phyloP scores from a whole-genome alignment of 306 rosid species.

The Pterocarpus santalinus region DNA sequence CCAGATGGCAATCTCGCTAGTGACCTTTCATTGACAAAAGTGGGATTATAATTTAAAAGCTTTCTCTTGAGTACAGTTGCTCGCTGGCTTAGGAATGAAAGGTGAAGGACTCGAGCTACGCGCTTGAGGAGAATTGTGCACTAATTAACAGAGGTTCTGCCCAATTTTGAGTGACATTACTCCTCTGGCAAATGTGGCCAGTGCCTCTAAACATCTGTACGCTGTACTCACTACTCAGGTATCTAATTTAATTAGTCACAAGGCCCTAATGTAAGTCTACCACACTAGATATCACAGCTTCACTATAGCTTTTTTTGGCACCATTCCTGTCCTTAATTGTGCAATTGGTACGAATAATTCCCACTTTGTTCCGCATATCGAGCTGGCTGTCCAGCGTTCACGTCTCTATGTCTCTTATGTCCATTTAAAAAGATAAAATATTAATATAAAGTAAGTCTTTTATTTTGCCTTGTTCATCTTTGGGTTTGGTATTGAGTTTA shows the following conservation, averaged over 20 bases:
- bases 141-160: slow-evolving; percentile 25
- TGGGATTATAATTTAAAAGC: neutral
- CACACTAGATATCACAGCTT: slow-evolving; percentile 4
- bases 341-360: slow-evolving; percentile 29
- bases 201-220: slow-evolving; percentile 29
- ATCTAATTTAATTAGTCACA: slow-evolving; percentile 29
- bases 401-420: neutral
- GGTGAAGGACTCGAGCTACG: slow-evolving; percentile 41
- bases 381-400: slow-evolving; percentile 12
- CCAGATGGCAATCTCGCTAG: neutral
- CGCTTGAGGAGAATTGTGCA: slow-evolving; percentile 34
- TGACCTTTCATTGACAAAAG: slow-evolving; percentile 28
- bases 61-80: slow-evolving; percentile 20
- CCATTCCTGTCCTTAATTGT: slow-evolving; percentile 29
- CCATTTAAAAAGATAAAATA: neutral
- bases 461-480: neutral
- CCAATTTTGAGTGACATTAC: slow-evolving; percentile 17
- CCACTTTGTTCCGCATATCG: slow-evolving; percentile 3
- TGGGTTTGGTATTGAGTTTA: neutral
- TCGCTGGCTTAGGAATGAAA: slow-evolving; percentile 37
- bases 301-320: slow-evolving; percentile 39
- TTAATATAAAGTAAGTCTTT: neutral
- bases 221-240: slow-evolving; percentile 9
- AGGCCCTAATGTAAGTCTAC: slow-evolving; percentile 33
- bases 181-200: slow-evolving; percentile 14